Base-by-base conservation (phyloP, 495 filamentous ascomycete genomes). In the Cairneyella variabilis region DNA sequence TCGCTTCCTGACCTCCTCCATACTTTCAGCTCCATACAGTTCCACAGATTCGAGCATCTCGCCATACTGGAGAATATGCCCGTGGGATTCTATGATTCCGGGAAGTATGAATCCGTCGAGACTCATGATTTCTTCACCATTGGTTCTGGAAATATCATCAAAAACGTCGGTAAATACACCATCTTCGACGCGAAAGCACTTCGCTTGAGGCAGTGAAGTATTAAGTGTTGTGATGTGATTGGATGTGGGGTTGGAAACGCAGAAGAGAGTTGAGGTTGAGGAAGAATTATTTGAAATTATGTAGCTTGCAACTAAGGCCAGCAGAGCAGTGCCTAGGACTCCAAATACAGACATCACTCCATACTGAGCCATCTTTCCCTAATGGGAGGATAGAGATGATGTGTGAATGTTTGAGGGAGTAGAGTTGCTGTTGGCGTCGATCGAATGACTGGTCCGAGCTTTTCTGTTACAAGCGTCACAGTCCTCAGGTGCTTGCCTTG, bases 71-170 rank as follows among this genome's bases (percentile, higher is more conserved):
- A 83, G 54, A 53, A 85, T 57, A 59, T 86, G 83, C 0, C 81
- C 83, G 52, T 86, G 83, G 0, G 78, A 81, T 52, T 86, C 83
- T 76, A 82, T 85, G 3, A 86, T 62, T 0, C 83, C 83, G 0
- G 83, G 83, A 40, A 83, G 64, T 1, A 73, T 77, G 53, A 74
- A 69, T 6, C 79, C 60, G 51, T 63, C 46, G 11, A 63, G 40
- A 18, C 6, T 25, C 17, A 18, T 52, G 23, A 57, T 25, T 36
- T 20, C 30, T 28, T 53, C 40, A n/a, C 17, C 46, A n/a, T 26
- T 18, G n/a, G 57, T 17, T 11, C 48, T 28, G 9, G 50, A 36
- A 2, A 57, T 42, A 8, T 54, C 41, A 1, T 45, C 25, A 10
- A 64, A 59, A 41, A 67, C 54, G 8, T 59, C 46, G 6, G 51